Base-by-base conservation (phyloP, 441 rosid genomes). In the Iberis amara region DNA sequence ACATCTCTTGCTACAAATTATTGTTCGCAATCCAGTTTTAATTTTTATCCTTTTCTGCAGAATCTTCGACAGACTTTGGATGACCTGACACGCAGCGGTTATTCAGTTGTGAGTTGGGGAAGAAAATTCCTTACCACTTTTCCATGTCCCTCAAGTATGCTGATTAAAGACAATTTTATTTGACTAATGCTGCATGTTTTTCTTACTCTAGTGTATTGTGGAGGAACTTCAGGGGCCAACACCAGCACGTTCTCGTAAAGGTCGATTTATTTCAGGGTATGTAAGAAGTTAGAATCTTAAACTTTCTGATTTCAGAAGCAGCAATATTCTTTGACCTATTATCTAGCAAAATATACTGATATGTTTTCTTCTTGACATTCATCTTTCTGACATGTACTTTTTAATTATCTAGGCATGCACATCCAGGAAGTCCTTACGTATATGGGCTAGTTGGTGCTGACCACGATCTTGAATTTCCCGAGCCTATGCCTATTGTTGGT, bases 361-460 rank as follows among this genome's bases (percentile, higher is more conserved):
- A 2, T 2, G n/a, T 54, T 13, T 2, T 38, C 39, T 21, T 26
- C 8, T 38, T 8, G 24, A 30, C 6, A 38, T 59, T 52, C 35
- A 55, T 55, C 49, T 55, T 55, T 67, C 77, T 74, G 69, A 81
- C 76, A 59, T 71, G 56, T 61, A 54, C 39, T n/a, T 56, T 69
- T 55, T 69, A 64, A 41, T 52, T 59, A 58, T 77, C 39, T 73
- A 94, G 99, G 90, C 99, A 94, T 81, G 95, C 99, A 59, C 97
- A 85, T 83, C 97, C 99, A 31, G 99, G 99, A 55, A 94, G 86
- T 78, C 99, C 99, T 42, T 94, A 89, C 67, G 96, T 94, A 18
- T 89, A 81, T 83, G 99, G 99, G 58, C 99, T 85, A 51, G 99
- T 82, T 64, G 99, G 86, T 62, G 76, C 77, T 61, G 99, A 89